Evolutionary conservation across 1,139 yeast species (phyloP).

Genomic region (Blastobotrys arbuscula): DNA sequence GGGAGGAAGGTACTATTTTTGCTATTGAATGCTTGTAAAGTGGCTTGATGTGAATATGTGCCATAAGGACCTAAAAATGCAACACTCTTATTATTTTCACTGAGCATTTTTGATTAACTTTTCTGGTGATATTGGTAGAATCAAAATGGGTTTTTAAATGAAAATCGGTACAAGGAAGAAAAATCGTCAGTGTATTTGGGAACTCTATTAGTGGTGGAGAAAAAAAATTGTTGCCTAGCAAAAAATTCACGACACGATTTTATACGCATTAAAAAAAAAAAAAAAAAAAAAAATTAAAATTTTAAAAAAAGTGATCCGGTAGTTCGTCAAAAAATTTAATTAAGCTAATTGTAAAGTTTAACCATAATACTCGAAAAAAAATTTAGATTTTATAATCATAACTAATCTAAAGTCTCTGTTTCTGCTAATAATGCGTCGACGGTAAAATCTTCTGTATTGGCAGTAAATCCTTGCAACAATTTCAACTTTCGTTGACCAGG

Average conservation of each 20-base stretch:
- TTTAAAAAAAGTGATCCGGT: not conserved
- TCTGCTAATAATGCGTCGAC: conserved; percentile 64
- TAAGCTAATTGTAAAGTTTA: too few relatives aligned
- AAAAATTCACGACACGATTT: too few relatives aligned
- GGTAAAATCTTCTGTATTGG: conserved; percentile 58
- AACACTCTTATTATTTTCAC: conserved; percentile 31
- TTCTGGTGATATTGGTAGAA: too few relatives aligned
- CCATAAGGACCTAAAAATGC: conserved; percentile 87
- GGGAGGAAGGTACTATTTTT: conserved; percentile 24
- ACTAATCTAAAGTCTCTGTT: conserved; percentile 61
- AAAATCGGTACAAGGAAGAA: too few relatives aligned
- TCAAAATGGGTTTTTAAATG: too few relatives aligned
- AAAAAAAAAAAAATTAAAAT: not conserved
- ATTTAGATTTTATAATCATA: not conserved
- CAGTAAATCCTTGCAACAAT: conserved; percentile 61
- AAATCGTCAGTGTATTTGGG: too few relatives aligned
- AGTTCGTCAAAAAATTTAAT: too few relatives aligned
- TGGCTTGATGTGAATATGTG: conserved; percentile 88
- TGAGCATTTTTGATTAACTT: conserved; percentile 10
- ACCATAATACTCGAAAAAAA: too few relatives aligned
- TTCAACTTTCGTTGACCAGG: conserved; percentile 44
- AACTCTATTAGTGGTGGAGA: too few relatives aligned
- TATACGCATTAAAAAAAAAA: too few relatives aligned
- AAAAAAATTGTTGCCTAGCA: too few relatives aligned
- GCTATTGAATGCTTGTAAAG: conserved; percentile 63